Base-by-base conservation (phyloP, 2,329 filamentous ascomycete species). In the Neoascochyta sp. region DNA sequence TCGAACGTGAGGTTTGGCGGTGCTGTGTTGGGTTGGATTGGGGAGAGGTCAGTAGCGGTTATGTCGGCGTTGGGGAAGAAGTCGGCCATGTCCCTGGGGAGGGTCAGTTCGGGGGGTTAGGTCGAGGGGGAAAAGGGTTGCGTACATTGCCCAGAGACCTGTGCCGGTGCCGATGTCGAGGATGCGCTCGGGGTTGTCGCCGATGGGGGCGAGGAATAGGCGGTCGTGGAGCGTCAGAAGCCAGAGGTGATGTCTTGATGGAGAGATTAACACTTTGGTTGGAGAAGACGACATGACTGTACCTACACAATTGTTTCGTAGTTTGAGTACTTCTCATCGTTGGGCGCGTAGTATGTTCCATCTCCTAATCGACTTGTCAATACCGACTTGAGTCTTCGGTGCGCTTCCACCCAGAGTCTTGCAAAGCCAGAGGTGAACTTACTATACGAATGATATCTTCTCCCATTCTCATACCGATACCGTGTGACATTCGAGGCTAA, bases 1-100 rank as follows among this genome's bases (percentile, higher is more conserved):
- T 69, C 64, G 47, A 69, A 70, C 16, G 50, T 52, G 32, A 67
- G 54, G 42, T 70, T 70, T 2, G 63, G 56, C 4, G 65, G 62
- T 3, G 62, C 52, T 22, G 41, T 51, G 9, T 45, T 44, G 14
- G 48, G 43, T 37, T 64, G 56, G 25, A 55, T 55, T 4, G 62
- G 60, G 11, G 52, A 59, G 9, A 64, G 49, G 24, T 66, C 60
- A 2, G 57, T 59, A 29, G 50, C 57, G 11, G 57, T 57, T 12
- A 65, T 54, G 33, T 60, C 52, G 4, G 57, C 49, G 12, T 29
- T 21, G 12, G 61, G 63, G 34, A 63, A 57, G 28, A 36, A 45
- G 36, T 66, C 63, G 4, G 59, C 57, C 45, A 62, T 60, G 45
- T 64, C 57, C 16, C 47, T 52, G 27, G 22, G 2, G 11, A n/a